Conservation (phyloP, 805 yeast genomes). For the Cyberlindnera euphorbiae region DNA sequence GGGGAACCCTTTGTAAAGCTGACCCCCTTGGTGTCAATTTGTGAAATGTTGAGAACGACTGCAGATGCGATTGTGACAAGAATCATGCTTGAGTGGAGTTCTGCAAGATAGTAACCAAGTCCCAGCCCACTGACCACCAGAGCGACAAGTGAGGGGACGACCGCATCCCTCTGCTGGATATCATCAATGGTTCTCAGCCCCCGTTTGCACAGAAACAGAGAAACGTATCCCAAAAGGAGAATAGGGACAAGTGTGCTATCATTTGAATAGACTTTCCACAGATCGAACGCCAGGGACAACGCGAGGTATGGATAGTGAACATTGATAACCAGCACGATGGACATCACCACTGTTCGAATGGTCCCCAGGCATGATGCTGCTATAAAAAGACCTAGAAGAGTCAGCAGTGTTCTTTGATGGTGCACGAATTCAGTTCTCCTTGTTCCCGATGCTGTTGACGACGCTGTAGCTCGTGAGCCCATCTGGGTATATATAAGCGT, state of each 20-base stretch:
- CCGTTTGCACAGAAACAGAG: constrained; percentile 4
- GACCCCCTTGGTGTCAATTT: constrained; percentile 11
- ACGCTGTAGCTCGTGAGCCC: background rate
- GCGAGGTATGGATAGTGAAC: constrained; percentile 9
- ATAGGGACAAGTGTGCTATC: no score
- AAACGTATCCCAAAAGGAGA: constrained; percentile 2
- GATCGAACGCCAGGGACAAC: constrained; percentile 15
- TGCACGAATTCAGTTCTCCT: background rate
- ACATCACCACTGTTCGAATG: constrained; percentile 20
- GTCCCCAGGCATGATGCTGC: constrained; percentile 19
- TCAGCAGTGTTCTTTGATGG: constrained; percentile 7
- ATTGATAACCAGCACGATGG: constrained; percentile 19
- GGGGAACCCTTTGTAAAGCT: constrained; percentile 16
- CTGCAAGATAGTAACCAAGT: constrained; percentile 2
- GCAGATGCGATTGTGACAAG: constrained; percentile 25
- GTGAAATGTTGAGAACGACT: constrained; percentile 17
- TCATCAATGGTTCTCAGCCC: constrained; percentile 16
- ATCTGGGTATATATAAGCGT: constrained; percentile 11
- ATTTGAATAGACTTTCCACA: background rate
- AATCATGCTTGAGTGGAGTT: constrained; percentile 22
- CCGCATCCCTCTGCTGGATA: background rate
- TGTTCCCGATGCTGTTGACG: background rate
- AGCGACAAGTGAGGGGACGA: constrained; percentile 1
- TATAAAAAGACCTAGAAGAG: constrained; percentile 11
- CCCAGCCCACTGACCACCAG: constrained; percentile 1